Percentiles rank a stretch among this genome's conserved stretches.
phyloP scores from a whole-genome alignment of 768 basidiomycete species.

The Pleurotus cornucopiae region DNA sequence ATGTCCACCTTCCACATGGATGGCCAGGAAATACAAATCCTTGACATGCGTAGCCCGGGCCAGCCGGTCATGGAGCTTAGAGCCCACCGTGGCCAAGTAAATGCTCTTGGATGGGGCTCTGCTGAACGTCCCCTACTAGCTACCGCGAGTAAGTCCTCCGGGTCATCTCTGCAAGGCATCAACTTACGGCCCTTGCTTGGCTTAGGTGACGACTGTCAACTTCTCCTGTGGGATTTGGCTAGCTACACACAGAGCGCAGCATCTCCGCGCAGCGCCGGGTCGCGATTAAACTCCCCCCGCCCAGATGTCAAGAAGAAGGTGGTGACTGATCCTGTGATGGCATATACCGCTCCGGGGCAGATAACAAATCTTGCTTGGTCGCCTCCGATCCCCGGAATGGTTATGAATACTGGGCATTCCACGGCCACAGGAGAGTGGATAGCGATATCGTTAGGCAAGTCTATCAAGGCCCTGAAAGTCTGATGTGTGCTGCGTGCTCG shows the following conservation, averaged over 20 bases:
- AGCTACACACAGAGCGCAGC: slow-evolving; percentile 55
- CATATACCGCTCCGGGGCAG: slow-evolving; percentile 74
- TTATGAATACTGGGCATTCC: slow-evolving; percentile 69
- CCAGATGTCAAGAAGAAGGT: slow-evolving; percentile 77
- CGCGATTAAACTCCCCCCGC: slow-evolving; percentile 74
- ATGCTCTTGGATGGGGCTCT: slow-evolving; percentile 88
- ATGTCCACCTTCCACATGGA: slow-evolving; percentile 98
- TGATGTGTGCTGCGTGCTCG: slow-evolving; percentile 23
- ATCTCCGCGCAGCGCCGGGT: slow-evolving; percentile 67
- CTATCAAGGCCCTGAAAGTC: slow-evolving; percentile 78
- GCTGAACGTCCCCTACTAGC: slow-evolving; percentile 81
- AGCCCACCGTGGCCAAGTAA: slow-evolving; percentile 78
- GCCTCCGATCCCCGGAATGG: slow-evolving; percentile 74
- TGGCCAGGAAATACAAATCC: slow-evolving; percentile 81
- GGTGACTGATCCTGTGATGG: slow-evolving; percentile 76
- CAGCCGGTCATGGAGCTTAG: slow-evolving; percentile 90
- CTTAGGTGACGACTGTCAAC: slow-evolving; percentile 88
- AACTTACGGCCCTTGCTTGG: slow-evolving; percentile 4
- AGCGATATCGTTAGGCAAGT: slow-evolving; percentile 78
- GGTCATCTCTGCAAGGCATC: not conserved
- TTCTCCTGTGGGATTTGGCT: slow-evolving; percentile 90
- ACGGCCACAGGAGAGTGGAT: slow-evolving; percentile 84
- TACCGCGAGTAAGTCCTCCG: slow-evolving; percentile 66
- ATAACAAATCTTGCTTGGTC: slow-evolving; percentile 88
- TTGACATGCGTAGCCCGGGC: slow-evolving; percentile 97